phyloP scores from a whole-genome alignment of 2,329 filamentous ascomycete genomes.

The Emergomyces pasteurianus region DNA sequence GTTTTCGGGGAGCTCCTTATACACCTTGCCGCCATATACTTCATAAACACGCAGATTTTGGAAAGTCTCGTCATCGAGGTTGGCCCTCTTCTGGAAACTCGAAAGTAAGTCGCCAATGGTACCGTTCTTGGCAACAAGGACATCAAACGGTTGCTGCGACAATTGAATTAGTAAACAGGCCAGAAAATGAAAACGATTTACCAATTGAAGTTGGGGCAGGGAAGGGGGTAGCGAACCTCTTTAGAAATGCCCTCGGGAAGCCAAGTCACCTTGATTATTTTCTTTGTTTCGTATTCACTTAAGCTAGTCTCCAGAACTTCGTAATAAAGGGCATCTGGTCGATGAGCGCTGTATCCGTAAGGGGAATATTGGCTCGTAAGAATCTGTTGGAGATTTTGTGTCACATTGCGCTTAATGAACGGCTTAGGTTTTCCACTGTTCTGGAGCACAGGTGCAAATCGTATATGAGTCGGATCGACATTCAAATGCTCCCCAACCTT shows the following conservation, averaged over 20 bases:
- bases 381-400: slow-evolving; percentile 65
- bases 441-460: slow-evolving; percentile 77
- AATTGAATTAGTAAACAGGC: slow-evolving; percentile 9
- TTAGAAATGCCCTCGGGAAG: slow-evolving; percentile 84
- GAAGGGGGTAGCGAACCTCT: slow-evolving; percentile 47
- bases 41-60: slow-evolving; percentile 72
- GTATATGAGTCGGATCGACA: slow-evolving; percentile 73
- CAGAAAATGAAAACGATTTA: background rate
- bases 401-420: slow-evolving; percentile 60
- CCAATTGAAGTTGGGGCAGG: background rate
- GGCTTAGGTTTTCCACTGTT: slow-evolving; percentile 65
- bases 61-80: slow-evolving; percentile 63
- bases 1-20: slow-evolving; percentile 60
- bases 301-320: slow-evolving; percentile 91
- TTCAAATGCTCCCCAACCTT: slow-evolving; percentile 69
- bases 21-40: slow-evolving; percentile 68
- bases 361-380: slow-evolving; percentile 61
- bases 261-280: slow-evolving; percentile 70
- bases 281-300: slow-evolving; percentile 86
- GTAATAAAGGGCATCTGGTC: slow-evolving; percentile 71
- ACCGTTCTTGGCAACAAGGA: slow-evolving; percentile 80
- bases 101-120: slow-evolving; percentile 66
- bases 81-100: slow-evolving; percentile 66
- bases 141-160: slow-evolving; percentile 57
- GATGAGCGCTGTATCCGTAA: slow-evolving; percentile 58